Conservation (phyloP, 2,329 filamentous ascomycete species). For the Lasiodiplodia gonubiensis region DNA sequence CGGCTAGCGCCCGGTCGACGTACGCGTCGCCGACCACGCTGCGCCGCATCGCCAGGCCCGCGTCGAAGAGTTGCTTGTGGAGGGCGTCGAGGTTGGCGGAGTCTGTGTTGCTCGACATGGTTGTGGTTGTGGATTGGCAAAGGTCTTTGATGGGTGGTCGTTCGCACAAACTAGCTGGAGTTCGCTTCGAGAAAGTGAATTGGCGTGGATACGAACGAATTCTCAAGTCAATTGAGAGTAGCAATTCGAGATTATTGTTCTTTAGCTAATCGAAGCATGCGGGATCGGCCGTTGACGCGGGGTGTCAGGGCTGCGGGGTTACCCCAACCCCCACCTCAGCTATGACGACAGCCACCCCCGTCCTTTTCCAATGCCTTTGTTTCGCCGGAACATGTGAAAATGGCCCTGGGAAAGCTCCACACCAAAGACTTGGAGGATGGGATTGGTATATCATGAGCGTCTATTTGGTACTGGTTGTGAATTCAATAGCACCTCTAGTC, state of each 20-base stretch:
- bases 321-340: conserved; percentile 4
- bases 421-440: too few relatives aligned
- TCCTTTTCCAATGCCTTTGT: too few relatives aligned
- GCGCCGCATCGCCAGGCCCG: conserved; percentile 65
- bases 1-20: conserved; percentile 63
- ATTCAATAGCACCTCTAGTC: too few relatives aligned
- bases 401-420: too few relatives aligned
- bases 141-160: not conserved
- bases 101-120: conserved; percentile 50
- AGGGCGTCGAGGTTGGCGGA: conserved; percentile 47
- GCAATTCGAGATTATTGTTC: not conserved
- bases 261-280: not conserved
- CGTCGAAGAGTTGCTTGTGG: conserved; percentile 57
- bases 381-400: not conserved
- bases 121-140: not conserved
- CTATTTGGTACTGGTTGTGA: too few relatives aligned
- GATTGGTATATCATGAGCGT: too few relatives aligned
- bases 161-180: not conserved
- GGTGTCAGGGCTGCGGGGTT: not conserved
- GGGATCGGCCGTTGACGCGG: not conserved
- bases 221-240: too few relatives aligned
- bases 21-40: conserved; percentile 65
- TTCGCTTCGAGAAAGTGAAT: not conserved
- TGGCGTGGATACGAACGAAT: not conserved
- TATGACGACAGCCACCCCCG: not conserved